Evolutionary conservation across 768 basidiomycete species (phyloP).

Genomic region (Panaeolus cyanescens): DNA sequence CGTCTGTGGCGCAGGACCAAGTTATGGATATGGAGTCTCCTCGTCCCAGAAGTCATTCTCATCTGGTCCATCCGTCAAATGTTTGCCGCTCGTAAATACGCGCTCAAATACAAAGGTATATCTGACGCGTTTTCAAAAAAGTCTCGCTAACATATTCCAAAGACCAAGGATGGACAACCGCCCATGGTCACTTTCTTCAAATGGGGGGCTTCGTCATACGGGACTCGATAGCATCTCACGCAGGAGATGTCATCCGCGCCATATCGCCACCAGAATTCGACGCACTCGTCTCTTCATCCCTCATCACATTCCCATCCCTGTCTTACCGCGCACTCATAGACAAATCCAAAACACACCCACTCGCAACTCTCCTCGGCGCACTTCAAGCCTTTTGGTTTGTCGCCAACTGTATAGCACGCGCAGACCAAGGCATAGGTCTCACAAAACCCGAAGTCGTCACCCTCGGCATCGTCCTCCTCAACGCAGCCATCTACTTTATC

Average conservation of each 20-base stretch:
- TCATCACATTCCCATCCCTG: not conserved
- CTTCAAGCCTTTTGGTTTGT: conserved; percentile 31
- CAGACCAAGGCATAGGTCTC: conserved; percentile 21
- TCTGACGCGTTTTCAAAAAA: not conserved
- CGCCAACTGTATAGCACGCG: conserved; percentile 24
- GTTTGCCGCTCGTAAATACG: conserved; percentile 8
- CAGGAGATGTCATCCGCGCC: not conserved
- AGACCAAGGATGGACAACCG: conserved; percentile 7
- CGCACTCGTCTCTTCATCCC: not conserved
- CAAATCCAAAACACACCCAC: conserved; percentile 7
- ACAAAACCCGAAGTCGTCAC: conserved; percentile 36
- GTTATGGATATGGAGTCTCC: conserved; percentile 5
- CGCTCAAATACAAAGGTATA: conserved; percentile 8
- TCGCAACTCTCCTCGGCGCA: conserved; percentile 3
- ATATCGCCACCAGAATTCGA: not conserved
- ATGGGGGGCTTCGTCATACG: conserved; percentile 11
- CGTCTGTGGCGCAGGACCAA: not conserved
- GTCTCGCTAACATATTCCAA: no score
- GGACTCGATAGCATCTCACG: not conserved
- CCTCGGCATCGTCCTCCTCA: conserved; percentile 28
- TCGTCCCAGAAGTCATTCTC: conserved; percentile 6
- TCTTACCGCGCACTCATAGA: not conserved
- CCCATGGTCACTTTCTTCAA: conserved; percentile 9
- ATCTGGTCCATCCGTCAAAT: conserved; percentile 10
- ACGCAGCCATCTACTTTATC: conserved; percentile 24